Evolutionary conservation across 129 eudicot species (phyloP).

Genomic region (Mikania micrantha): DNA sequence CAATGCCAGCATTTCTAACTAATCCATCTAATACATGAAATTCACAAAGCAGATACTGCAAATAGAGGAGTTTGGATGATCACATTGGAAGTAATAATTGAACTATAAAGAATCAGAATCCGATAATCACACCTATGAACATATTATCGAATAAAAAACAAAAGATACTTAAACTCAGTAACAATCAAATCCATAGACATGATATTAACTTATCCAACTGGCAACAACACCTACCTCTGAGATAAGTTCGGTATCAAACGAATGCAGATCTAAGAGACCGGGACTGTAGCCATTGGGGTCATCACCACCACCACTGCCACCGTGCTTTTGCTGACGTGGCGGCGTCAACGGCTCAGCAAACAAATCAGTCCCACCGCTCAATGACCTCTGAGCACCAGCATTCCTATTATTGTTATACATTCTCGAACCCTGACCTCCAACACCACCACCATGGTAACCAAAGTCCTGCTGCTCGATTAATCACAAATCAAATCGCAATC

Average conservation of each 20-base stretch:
- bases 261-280: constrained; percentile 89
- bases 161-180: not conserved
- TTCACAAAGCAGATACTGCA: not conserved
- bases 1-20: not conserved
- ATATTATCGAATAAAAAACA: not conserved
- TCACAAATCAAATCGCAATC: constrained; percentile 7
- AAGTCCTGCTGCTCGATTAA: constrained; percentile 47
- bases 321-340: constrained; percentile 43
- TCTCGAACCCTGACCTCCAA: constrained; percentile 47
- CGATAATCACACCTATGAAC: not conserved
- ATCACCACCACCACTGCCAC: constrained; percentile 42
- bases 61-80: not conserved
- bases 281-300: constrained; percentile 76
- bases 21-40: not conserved
- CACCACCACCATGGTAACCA: constrained; percentile 79
- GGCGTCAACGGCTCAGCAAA: constrained; percentile 76
- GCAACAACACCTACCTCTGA: constrained; percentile 49
- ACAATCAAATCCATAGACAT: not conserved
- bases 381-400: constrained; percentile 42
- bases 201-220: not conserved
- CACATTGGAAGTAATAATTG: not conserved
- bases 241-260: constrained; percentile 84
- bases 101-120: not conserved
- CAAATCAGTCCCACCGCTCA: constrained; percentile 57
- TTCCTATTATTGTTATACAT: constrained; percentile 42